Base-by-base conservation (phyloP, 1,284 basidiomycete species). In the Fomitopsis betulina region DNA sequence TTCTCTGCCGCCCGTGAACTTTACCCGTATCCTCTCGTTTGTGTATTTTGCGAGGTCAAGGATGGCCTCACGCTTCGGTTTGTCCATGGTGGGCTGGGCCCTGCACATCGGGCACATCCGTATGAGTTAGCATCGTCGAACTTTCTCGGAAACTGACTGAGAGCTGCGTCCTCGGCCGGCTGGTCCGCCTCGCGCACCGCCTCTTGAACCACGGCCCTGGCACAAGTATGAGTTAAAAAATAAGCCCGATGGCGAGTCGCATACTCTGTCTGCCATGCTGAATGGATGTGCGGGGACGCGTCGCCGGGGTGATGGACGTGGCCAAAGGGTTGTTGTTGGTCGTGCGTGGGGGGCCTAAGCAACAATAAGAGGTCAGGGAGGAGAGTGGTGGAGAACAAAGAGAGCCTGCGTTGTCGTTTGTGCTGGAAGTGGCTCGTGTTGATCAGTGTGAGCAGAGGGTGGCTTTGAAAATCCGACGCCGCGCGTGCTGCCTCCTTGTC, bases 1-100 rank as follows among this genome's bases (percentile, higher is more conserved):
- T 83, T 98, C 94, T 32, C 96, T 80, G 27, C 96, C 96, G 50
- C 96, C 96, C 27, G 93, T 93, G 70, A 99, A 98, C 76, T 98
- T 98, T 70, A 99, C 95, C 57, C 93, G 80, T 70, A 99, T 93
- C 63, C 85, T 83, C 74, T 96, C 88, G 74, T 98, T 93, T 53
- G 91, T 89, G 69, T 97, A 98, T 72, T 96, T 96, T 58, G 91
- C 86, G 42, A 99, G 85, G 75, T 98, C 96, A 32, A 99, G 85
- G 73, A 99, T 98, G 33, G 93, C 93, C 75, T 99, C 96, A 53
- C 93, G 86, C 73, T 93, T 94, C 53, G 94, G 93, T 73, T 94
- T 94, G 64, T 95, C 93, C 70, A 80, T 77, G n/a, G 82, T 74
- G 19, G 81, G 77, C 50, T 76, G 76, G 8, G 78, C 55, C 9